Evolutionary conservation across 345 rosid species (phyloP), one percentile per base, ranked within the genome.

Genomic region (Excoecaria cochinchinensis): DNA sequence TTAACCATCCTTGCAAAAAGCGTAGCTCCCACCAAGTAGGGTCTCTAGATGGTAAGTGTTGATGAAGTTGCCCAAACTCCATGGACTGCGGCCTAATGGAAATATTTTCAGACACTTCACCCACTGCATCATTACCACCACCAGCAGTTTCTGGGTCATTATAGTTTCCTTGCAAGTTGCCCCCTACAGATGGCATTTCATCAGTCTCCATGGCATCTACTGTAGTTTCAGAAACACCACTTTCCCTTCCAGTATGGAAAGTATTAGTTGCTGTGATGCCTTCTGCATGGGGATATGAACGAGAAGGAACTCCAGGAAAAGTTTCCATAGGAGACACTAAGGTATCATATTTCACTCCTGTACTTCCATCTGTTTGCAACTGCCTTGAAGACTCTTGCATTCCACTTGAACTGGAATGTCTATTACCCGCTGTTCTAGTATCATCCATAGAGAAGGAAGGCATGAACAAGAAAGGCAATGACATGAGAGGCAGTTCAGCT

Each of bases 1-100:
- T 85, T 78, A 89, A 75, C 93, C 91, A 89, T 77, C 93, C 93
- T 78, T 89, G 93, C 85, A 89, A 76, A 80, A 91, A 89, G 39
- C 91, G 93, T 62, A 89, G 67, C 76, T 89, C 92, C 96, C 90
- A 89, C 67, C 85, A 86, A 56, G 84, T 77, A 74, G 86, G 87
- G 53, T 88, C 89, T 78, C 93, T 83, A 62, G 84, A 79, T n/a
- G 87, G 90, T 67, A 82, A 78, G 67, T 85, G 74, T 53, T 84
- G 89, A 77, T 82, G 87, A 78, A 84, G 78, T 70, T 84, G 96
- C 73, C 85, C 87, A 79, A 79, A 77, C 62, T 85, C 92, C 16
- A 48, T 17, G 15, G 74, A 55, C 3, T 22, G 75, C 61, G 69
- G 69, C 67, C 72, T 82, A 68, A 19, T 67, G n/a, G 83, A 70